phyloP scores from a whole-genome alignment of 345 rosid species.

The Salix brachista region DNA sequence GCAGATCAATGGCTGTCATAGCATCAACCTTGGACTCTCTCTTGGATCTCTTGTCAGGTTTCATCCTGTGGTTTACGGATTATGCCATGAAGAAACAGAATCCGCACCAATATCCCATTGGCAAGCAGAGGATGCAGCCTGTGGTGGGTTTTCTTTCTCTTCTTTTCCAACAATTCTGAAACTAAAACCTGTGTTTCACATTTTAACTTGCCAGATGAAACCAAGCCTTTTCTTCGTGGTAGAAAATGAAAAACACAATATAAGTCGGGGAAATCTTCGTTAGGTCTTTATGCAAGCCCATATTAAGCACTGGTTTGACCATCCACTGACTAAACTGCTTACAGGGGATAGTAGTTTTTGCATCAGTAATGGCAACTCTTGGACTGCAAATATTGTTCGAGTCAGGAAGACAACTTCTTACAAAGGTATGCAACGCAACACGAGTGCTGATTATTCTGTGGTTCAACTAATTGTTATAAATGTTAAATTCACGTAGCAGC shows the following conservation, averaged over 20 bases:
- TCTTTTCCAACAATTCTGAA: too few relatives aligned
- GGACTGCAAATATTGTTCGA: conserved; percentile 56
- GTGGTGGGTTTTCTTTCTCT: conserved; percentile 13
- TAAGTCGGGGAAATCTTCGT: too few relatives aligned
- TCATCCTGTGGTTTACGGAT: conserved; percentile 45
- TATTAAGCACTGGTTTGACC: background rate
- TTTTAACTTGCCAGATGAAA: background rate
- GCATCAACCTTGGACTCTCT: conserved; percentile 44
- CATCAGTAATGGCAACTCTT: conserved; percentile 54
- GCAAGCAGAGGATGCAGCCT: conserved; percentile 52
- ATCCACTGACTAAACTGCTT: background rate
- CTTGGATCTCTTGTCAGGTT: conserved; percentile 41
- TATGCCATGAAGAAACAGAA: conserved; percentile 38
- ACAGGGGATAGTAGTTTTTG: conserved; percentile 60
- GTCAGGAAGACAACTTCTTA: conserved; percentile 47
- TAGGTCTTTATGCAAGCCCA: too few relatives aligned
- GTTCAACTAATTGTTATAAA: too few relatives aligned
- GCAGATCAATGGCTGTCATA: conserved; percentile 38
- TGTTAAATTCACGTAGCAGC: too few relatives aligned
- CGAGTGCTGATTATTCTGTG: too few relatives aligned
- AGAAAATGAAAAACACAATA: too few relatives aligned
- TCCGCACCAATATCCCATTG: conserved; percentile 40
- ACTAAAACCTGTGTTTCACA: too few relatives aligned
- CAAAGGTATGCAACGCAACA: conserved; percentile 24
- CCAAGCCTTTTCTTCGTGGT: too few relatives aligned